phyloP scores from a whole-genome alignment of 202 grass and related monocot genomes.

The Dendrocalamus latiflorus region DNA sequence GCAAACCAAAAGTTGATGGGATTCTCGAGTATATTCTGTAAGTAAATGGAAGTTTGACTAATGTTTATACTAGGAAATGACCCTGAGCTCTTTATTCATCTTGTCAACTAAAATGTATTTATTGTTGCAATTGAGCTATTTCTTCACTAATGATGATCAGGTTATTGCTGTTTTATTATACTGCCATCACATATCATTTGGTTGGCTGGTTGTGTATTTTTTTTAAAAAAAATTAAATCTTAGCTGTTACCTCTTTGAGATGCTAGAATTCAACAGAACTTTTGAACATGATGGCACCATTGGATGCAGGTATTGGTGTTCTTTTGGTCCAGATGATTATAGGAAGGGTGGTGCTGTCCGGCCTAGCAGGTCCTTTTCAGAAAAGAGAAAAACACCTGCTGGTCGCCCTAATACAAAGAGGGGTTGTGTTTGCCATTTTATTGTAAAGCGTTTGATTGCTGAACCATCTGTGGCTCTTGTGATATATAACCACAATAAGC shows the following conservation, averaged over 20 bases:
- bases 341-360: constrained; percentile 68
- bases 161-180: background rate
- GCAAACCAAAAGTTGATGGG: constrained; percentile 95
- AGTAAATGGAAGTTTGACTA: constrained; percentile 30
- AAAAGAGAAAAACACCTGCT: constrained; percentile 77
- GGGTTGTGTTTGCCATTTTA: constrained; percentile 93
- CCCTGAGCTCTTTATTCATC: background rate
- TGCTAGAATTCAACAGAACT: constrained; percentile 4
- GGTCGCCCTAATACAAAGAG: constrained; percentile 96
- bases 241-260: background rate
- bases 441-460: constrained; percentile 91
- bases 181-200: background rate
- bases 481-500: constrained; percentile 97
- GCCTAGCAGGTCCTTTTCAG: constrained; percentile 65
- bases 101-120: background rate
- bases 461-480: constrained; percentile 87
- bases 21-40: constrained; percentile 98
- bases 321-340: constrained; percentile 93
- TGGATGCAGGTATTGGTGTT: constrained; percentile 91
- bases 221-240: no score
- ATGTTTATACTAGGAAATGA: background rate
- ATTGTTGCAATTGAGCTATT: background rate
- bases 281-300: background rate
- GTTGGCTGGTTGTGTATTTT: background rate
- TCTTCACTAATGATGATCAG: background rate